Evolutionary conservation across 805 yeast species (phyloP).

Genomic region (Scheffersomyces coipomensis): DNA sequence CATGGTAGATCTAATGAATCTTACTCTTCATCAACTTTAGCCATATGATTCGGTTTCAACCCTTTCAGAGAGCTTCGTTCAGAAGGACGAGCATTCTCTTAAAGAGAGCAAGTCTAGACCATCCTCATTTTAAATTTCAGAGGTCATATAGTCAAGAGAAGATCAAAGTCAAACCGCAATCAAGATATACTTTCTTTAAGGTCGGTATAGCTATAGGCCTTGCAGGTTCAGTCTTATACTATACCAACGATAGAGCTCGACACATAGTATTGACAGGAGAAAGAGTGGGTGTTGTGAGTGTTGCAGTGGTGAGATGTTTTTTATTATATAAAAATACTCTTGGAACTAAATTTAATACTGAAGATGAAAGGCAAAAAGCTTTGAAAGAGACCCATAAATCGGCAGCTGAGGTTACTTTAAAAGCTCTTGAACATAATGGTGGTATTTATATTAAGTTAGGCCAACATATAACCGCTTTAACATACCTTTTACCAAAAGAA

Average conservation of each 20-base stretch:
- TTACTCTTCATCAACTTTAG: too few relatives aligned
- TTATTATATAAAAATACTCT: constrained; percentile 62
- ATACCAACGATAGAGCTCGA: constrained; percentile 34
- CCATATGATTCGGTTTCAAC: too few relatives aligned
- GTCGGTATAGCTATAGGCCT: constrained; percentile 29
- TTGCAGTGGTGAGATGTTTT: constrained; percentile 75
- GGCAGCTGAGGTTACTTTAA: constrained; percentile 77
- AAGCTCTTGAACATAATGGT: constrained; percentile 81
- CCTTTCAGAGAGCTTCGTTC: too few relatives aligned
- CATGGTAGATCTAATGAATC: too few relatives aligned
- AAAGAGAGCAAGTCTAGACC: too few relatives aligned
- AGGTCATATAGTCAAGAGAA: too few relatives aligned
- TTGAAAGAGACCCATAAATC: constrained; percentile 64
- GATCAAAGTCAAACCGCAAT: constrained; percentile 1
- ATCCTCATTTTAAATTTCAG: too few relatives aligned
- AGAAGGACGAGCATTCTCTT: too few relatives aligned
- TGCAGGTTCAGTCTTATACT: constrained; percentile 25
- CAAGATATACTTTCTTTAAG: constrained; percentile 2
- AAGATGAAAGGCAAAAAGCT: constrained; percentile 48
- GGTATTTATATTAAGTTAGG: constrained; percentile 94
- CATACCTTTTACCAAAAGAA: constrained; percentile 84
- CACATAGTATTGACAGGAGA: constrained; percentile 38
- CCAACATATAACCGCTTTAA: constrained; percentile 89
- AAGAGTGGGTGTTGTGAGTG: constrained; percentile 60
- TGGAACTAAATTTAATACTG: constrained; percentile 37